Evolutionary conservation across 2,329 filamentous ascomycete genomes (phyloP), one percentile per base, ranked within the genome.

Genomic region (Ophiognomonia clavigignenti-juglandacearum): DNA sequence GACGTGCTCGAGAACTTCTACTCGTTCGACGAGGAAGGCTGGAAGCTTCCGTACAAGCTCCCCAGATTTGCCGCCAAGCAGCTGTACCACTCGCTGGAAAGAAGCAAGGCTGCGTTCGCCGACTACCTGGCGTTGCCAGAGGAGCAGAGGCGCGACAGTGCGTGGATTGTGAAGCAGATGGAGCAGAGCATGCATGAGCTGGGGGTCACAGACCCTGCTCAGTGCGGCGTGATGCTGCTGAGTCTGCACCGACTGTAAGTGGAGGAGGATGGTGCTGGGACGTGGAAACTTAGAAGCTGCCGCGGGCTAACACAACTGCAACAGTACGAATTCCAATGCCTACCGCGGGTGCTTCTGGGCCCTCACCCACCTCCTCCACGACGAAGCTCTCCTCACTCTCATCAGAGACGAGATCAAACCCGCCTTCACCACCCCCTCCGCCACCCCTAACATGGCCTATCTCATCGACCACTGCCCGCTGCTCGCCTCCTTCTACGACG

Each of bases 31-130:
- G 16, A 41, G 11, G 38, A 47, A 23, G 44, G 29, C 18, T 47
- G 38, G 44, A 47, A 47, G 13, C 24, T 41, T 8, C 44, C 31
- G 23, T 47, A 16, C 22, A 47, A 47, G 14, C 42, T 39, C 13
- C 44, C 38, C 13, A 7, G 36, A 14, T 47, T 47, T 14, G 38
- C 44, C 18, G 44, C 44, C 13, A 32, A 23, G 7, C 11, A 10
- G 10, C 14, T 35, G 6, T 47, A 41, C 18, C 22, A 23, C 14
- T 19, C 38, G 5, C 7, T 22, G 18, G 44, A 19, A 6, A 24
- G 44, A 22, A 29, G 44, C 32, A 34, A 41, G 22, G 23, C 23
- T 5, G 44, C 37, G 2, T 47, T 37, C 23, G 19, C 13, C 8
- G 44, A 41, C 13, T 41, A 27, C 18, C 23, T 47, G 14, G 18